Conservation (phyloP, 768 basidiomycete genomes). For the Coprinopsis cinerea region DNA sequence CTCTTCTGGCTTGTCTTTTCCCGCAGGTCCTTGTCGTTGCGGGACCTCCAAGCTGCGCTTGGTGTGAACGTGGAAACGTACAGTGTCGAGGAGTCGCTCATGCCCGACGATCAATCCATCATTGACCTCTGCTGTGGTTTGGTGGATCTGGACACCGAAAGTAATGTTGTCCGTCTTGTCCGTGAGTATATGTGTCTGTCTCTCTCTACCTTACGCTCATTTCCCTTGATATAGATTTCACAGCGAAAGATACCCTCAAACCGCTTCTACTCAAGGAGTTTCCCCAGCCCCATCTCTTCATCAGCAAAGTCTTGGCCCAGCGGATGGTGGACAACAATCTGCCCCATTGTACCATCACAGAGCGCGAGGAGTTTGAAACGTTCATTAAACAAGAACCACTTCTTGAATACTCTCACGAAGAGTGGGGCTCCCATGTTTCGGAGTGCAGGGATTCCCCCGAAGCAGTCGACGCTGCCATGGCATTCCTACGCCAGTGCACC, state of each 20-base stretch:
- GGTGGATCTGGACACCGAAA: not conserved
- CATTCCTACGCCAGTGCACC: no score
- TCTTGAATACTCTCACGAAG: no score
- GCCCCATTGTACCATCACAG: no score
- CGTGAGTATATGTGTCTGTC: not conserved
- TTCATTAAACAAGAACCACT: no score
- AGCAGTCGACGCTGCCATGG: no score
- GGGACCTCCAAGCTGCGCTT: not conserved
- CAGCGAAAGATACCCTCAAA: not conserved
- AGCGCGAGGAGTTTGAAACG: no score
- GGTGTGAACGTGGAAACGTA: not conserved
- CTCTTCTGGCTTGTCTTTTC: not conserved
- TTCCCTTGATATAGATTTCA: not conserved
- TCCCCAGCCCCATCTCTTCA: not conserved
- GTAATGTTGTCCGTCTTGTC: not conserved
- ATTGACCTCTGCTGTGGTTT: not conserved
- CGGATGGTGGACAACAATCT: no score
- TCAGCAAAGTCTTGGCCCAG: no score
- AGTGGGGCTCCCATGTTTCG: no score
- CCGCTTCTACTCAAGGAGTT: not conserved
- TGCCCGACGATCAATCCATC: not conserved
- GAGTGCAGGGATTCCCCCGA: no score
- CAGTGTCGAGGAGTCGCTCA: not conserved
- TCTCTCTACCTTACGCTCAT: not conserved
- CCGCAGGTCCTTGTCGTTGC: not conserved